phyloP scores from a whole-genome alignment of 2,329 filamentous ascomycete species.

The Pleochaeta shiraiana region DNA sequence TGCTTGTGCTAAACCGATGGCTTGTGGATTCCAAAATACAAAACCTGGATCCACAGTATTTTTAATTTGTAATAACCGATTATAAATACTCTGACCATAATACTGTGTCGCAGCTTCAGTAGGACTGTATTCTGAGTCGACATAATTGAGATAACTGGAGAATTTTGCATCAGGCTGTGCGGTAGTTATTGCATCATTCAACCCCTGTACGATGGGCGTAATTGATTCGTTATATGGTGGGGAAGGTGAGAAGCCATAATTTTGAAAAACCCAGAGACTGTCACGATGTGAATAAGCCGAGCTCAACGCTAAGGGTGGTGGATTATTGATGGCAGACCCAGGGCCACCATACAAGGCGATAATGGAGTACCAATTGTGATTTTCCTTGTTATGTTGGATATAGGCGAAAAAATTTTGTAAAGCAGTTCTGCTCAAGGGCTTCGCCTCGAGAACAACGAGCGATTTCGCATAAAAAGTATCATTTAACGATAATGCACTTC shows the following conservation, averaged over 20 bases:
- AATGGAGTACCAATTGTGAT: constrained; percentile 10
- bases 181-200: constrained; percentile 9
- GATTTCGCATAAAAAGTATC: constrained; percentile 35
- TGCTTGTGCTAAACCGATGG: constrained; percentile 9
- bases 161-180: constrained; percentile 14
- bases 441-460: constrained; percentile 19
- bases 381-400: constrained; percentile 1
- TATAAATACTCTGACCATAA: constrained; percentile 11
- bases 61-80: constrained; percentile 11
- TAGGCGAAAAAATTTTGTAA: constrained; percentile 6
- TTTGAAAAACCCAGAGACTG: constrained; percentile 9
- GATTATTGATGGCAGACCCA: constrained; percentile 8
- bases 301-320: constrained; percentile 7
- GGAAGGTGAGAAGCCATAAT: constrained; percentile 5
- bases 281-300: constrained; percentile 9
- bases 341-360: constrained; percentile 12
- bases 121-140: constrained; percentile 10
- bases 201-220: constrained; percentile 5
- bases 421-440: constrained; percentile 6
- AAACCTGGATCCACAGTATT: constrained; percentile 8
- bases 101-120: constrained; percentile 9
- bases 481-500: constrained; percentile 20
- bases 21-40: constrained; percentile 13
- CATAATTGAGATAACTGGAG: constrained; percentile 12
- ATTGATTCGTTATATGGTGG: constrained; percentile 8